Conservation (phyloP, 108 stramenopile genomes). For the Stephanodiscus minutulus region DNA sequence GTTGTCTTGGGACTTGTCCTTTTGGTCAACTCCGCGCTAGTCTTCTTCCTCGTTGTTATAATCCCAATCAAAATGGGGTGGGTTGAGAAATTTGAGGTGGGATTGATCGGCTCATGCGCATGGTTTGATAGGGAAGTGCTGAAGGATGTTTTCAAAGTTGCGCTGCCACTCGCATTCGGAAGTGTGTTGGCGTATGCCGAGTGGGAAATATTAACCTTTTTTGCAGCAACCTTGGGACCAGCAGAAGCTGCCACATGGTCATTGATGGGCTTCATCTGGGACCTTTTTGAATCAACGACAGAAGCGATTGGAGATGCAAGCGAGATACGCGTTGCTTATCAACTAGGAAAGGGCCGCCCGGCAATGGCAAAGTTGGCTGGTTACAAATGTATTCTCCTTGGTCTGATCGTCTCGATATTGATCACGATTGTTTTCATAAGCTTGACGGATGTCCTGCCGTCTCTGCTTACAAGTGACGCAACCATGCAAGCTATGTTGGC, state of each 20-base stretch:
- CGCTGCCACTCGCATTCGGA: slow-evolving; percentile 63
- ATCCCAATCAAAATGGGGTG: slow-evolving; percentile 23
- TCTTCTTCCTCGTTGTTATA: slow-evolving; percentile 31
- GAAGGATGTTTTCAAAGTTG: slow-evolving; percentile 48
- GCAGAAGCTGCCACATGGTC: slow-evolving; percentile 80
- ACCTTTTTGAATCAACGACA: slow-evolving; percentile 66
- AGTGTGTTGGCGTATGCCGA: slow-evolving; percentile 64
- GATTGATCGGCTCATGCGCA: slow-evolving; percentile 6
- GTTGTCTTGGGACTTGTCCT: slow-evolving; percentile 30
- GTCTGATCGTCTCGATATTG: slow-evolving; percentile 48
- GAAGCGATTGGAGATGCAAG: slow-evolving; percentile 78
- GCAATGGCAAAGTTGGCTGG: slow-evolving; percentile 54
- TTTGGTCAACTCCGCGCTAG: slow-evolving; percentile 16
- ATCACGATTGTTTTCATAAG: slow-evolving; percentile 59
- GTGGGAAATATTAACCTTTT: slow-evolving; percentile 70
- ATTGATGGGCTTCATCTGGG: slow-evolving; percentile 70
- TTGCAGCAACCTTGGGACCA: slow-evolving; percentile 60
- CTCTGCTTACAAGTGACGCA: slow-evolving; percentile 53
- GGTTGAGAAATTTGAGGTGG: slow-evolving; percentile 14
- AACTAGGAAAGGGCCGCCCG: slow-evolving; percentile 55
- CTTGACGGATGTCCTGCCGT: slow-evolving; percentile 42
- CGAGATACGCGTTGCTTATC: slow-evolving; percentile 63
- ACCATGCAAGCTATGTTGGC: slow-evolving; percentile 66
- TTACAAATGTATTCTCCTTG: slow-evolving; percentile 57
- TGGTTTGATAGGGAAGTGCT: slow-evolving; percentile 36